These are phyloP conservation scores for Gelatoporia subvermispora DNA, from an alignment of 768 basidiomycete species.

Conservation along the genomic window DNA sequence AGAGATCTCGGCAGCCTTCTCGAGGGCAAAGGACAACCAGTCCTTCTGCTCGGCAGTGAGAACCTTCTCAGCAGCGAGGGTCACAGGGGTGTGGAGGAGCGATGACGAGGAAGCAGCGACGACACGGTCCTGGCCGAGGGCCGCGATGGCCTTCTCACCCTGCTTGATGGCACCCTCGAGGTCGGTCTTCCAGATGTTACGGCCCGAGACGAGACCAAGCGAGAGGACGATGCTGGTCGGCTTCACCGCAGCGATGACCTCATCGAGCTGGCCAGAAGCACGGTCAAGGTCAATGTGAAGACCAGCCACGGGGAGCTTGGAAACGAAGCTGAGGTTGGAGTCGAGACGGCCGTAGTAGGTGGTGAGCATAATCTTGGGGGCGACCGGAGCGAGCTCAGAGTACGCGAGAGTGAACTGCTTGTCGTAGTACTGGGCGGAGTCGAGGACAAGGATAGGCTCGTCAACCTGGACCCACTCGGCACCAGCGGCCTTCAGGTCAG, in stretches of 20 bases:
- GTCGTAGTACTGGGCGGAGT: slow-evolving; percentile 71
- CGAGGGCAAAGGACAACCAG: slow-evolving; percentile 98
- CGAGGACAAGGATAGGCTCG: slow-evolving; percentile 93
- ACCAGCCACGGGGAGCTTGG: slow-evolving; percentile 88
- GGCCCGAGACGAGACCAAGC: slow-evolving; percentile 93
- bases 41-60: slow-evolving; percentile 85
- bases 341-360: slow-evolving; percentile 98
- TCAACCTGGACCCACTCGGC: slow-evolving; percentile 95
- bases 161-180: slow-evolving; percentile 76
- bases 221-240: slow-evolving; percentile 77
- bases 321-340: slow-evolving; percentile 80
- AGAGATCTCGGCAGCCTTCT: slow-evolving; percentile 92
- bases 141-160: slow-evolving; percentile 79
- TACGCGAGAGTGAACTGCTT: slow-evolving; percentile 80
- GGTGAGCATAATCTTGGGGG: slow-evolving; percentile 90
- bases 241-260: slow-evolving; percentile 79
- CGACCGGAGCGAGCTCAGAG: slow-evolving; percentile 70
- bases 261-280: slow-evolving; percentile 84
- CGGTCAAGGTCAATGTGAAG: slow-evolving; percentile 97
- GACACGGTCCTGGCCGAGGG: slow-evolving; percentile 82
- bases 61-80: slow-evolving; percentile 88
- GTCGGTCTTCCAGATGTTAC: slow-evolving; percentile 99
- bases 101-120: slow-evolving; percentile 96
- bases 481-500: slow-evolving; percentile 89
- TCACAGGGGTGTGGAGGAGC: slow-evolving; percentile 96